Evolutionary conservation across 2,329 filamentous ascomycete genomes (phyloP).

Genomic region (Neurospora sp.): DNA sequence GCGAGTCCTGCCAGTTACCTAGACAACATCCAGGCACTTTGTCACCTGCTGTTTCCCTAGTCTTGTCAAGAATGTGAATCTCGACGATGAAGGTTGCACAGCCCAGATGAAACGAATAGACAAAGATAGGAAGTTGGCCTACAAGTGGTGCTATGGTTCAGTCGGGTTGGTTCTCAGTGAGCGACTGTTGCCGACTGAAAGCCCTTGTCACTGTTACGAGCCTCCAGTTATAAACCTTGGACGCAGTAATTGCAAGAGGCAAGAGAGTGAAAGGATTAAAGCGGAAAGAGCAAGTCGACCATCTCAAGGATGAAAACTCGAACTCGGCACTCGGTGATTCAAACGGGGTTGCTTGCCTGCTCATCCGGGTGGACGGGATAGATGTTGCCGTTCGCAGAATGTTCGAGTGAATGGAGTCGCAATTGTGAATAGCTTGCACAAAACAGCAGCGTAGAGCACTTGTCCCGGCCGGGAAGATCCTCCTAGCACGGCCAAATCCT

Average conservation of each 20-base stretch:
- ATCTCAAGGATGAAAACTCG: background rate
- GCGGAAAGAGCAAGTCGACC: background rate
- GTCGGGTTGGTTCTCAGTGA: background rate
- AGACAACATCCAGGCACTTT: background rate
- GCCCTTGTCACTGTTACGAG: background rate
- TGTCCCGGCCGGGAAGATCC: background rate
- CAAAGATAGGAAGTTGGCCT: background rate
- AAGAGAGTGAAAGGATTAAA: background rate
- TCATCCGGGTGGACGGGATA: background rate
- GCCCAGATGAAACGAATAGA: background rate
- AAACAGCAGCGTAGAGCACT: background rate
- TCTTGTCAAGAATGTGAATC: background rate
- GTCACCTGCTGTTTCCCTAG: background rate
- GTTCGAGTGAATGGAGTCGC: background rate
- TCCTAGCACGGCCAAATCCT: background rate
- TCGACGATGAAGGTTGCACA: background rate
- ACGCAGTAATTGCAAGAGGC: background rate
- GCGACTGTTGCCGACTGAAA: background rate
- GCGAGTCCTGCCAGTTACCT: background rate
- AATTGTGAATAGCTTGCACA: background rate
- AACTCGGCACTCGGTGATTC: background rate
- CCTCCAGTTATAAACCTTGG: background rate
- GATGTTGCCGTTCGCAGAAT: background rate
- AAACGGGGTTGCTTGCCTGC: background rate
- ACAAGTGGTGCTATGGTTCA: background rate